Evolutionary conservation across 2,329 filamentous ascomycete species (phyloP).

Genomic region (Aspergillus fructus): DNA sequence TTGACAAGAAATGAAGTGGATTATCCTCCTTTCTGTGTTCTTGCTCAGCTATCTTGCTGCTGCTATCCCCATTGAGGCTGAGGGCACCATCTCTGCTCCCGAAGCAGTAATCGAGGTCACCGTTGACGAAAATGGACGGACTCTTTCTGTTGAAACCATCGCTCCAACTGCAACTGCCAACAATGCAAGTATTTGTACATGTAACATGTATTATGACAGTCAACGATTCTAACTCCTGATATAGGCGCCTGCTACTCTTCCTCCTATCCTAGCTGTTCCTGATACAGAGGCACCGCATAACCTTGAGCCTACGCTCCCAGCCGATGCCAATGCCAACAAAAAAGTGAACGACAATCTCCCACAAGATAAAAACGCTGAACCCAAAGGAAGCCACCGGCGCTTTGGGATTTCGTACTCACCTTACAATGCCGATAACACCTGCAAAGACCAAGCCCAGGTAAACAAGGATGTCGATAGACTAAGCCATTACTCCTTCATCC

Average conservation of each 20-base stretch:
- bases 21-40: slow-evolving; percentile 22
- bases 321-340: not conserved
- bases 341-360: slow-evolving; percentile 8
- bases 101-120: slow-evolving; percentile 44
- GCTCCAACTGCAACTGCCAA: slow-evolving; percentile 2
- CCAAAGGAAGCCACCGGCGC: slow-evolving; percentile 8
- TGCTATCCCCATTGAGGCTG: slow-evolving; percentile 32
- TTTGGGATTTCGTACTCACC: slow-evolving; percentile 60
- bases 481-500: slow-evolving; percentile 62
- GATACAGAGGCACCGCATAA: not conserved
- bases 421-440: slow-evolving; percentile 57
- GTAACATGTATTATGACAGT: not conserved
- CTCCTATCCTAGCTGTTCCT: slow-evolving; percentile 7
- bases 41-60: slow-evolving; percentile 18
- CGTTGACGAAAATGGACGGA: slow-evolving; percentile 58
- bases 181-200: slow-evolving; percentile 13
- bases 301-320: slow-evolving; percentile 3
- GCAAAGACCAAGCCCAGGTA: slow-evolving; percentile 66
- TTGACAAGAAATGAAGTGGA: slow-evolving; percentile 17
- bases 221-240: not conserved
- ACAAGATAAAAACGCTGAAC: not conserved
- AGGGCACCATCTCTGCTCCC: slow-evolving; percentile 35
- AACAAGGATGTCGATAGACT: slow-evolving; percentile 61
- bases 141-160: slow-evolving; percentile 43
- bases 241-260: not conserved